phyloP scores from a whole-genome alignment of 805 yeast genomes.

The Kuraishia ogatae region DNA sequence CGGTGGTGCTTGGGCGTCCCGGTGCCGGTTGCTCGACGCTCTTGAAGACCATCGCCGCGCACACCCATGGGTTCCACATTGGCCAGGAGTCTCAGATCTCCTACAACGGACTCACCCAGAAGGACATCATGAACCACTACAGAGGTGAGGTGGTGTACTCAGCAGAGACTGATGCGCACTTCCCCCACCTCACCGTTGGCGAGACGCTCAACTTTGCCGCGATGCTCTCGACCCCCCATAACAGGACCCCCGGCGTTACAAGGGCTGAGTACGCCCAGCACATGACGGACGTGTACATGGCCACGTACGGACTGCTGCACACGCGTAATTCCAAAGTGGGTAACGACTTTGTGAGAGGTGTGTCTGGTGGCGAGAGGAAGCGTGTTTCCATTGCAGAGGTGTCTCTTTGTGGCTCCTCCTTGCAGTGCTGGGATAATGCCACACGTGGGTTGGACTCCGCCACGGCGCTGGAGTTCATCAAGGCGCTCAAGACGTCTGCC shows the following conservation, averaged over 20 bases:
- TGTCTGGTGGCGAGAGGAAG: constrained; percentile 62
- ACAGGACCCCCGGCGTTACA: constrained; percentile 50
- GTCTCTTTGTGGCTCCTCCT: constrained; percentile 24
- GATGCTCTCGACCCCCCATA: constrained; percentile 50
- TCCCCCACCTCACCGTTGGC: constrained; percentile 60
- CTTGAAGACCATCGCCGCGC: constrained; percentile 48
- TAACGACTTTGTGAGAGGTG: constrained; percentile 54
- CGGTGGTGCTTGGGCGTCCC: constrained; percentile 72
- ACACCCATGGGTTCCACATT: constrained; percentile 51
- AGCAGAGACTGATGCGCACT: constrained; percentile 61
- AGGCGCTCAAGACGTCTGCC: constrained; percentile 51
- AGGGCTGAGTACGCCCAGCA: constrained; percentile 47
- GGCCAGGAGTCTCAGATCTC: constrained; percentile 35
- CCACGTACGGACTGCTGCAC: constrained; percentile 39
- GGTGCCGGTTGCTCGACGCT: constrained; percentile 76
- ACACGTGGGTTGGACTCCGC: constrained; percentile 69
- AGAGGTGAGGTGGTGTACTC: constrained; percentile 66
- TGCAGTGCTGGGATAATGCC: constrained; percentile 61
- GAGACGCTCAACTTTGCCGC: constrained; percentile 60
- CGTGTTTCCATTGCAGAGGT: constrained; percentile 58
- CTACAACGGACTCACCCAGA: constrained; percentile 46
- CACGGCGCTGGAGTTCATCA: constrained; percentile 56
- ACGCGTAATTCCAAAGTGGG: constrained; percentile 54
- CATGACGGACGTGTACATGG: constrained; percentile 43
- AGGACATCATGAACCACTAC: constrained; percentile 40